Evolutionary conservation across 768 basidiomycete genomes (phyloP).

Genomic region (Suillus sp.): DNA sequence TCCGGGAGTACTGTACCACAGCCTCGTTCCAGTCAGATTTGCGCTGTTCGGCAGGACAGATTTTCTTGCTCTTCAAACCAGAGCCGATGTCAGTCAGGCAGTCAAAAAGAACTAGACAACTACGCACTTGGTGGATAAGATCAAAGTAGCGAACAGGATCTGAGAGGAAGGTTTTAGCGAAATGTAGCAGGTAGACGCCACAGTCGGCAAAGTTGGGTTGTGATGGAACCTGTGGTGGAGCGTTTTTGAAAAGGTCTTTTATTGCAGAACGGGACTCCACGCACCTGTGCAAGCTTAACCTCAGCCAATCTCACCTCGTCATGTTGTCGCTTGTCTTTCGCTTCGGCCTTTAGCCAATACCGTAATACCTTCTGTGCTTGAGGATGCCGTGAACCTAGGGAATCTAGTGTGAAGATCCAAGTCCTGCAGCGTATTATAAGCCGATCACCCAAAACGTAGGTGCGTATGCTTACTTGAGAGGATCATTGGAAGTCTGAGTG

Average conservation of each 20-base stretch:
- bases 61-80: constrained; percentile 31
- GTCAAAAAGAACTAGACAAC: not conserved
- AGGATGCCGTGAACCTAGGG: constrained; percentile 74
- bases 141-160: constrained; percentile 55
- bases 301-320: constrained; percentile 40
- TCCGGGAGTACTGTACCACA: constrained; percentile 48
- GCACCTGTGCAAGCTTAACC: constrained; percentile 56
- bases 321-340: constrained; percentile 63
- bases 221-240: constrained; percentile 64
- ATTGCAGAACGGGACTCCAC: constrained; percentile 20
- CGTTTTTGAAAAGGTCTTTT: not conserved
- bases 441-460: not conserved
- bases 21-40: constrained; percentile 55
- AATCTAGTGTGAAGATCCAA: constrained; percentile 88
- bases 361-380: constrained; percentile 61
- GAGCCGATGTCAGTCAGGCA: constrained; percentile 7
- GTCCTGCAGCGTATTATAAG: constrained; percentile 46
- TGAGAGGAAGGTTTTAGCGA: constrained; percentile 73
- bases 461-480: constrained; percentile 24
- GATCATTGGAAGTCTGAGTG: constrained; percentile 18
- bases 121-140: constrained; percentile 44
- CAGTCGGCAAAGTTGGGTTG: constrained; percentile 94
- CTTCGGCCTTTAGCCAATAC: constrained; percentile 75
- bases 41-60: constrained; percentile 40
- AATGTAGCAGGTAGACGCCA: constrained; percentile 89